Conservation (phyloP, 805 yeast genomes). For the Starmera dryadoides region DNA sequence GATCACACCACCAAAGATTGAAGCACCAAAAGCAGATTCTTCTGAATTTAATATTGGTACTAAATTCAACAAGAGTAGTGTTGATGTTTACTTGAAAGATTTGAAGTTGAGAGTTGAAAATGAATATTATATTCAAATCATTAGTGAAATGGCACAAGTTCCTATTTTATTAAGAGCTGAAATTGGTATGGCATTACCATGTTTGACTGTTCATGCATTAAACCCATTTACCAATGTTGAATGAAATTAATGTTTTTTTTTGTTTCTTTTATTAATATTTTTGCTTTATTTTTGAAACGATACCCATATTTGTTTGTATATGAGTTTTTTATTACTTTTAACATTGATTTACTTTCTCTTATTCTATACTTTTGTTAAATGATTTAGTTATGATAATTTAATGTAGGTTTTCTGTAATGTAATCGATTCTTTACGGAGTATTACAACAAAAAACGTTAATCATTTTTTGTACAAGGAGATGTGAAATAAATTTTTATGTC, state of each 20-base stretch:
- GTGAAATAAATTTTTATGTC: too few relatives aligned
- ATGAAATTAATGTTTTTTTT: slow-evolving; percentile 2
- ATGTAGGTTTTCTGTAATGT: too few relatives aligned
- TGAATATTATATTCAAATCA: slow-evolving; percentile 67
- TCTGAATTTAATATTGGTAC: slow-evolving; percentile 6
- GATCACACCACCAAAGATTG: slow-evolving; percentile 39
- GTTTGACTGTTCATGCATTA: slow-evolving; percentile 83
- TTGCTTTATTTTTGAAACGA: neutral
- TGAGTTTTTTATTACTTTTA: neutral
- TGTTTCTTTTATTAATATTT: neutral
- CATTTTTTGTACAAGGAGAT: too few relatives aligned
- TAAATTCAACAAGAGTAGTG: slow-evolving; percentile 23
- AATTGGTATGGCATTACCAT: slow-evolving; percentile 92
- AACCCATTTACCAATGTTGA: slow-evolving; percentile 60
- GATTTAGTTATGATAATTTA: too few relatives aligned
- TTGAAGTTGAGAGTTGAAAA: slow-evolving; percentile 57
- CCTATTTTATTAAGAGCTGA: slow-evolving; percentile 88
- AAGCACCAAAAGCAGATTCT: slow-evolving; percentile 19
- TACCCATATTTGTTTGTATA: neutral
- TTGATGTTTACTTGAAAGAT: slow-evolving; percentile 51
- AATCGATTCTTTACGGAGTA: too few relatives aligned
- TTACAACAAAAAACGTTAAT: too few relatives aligned
- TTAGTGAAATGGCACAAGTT: slow-evolving; percentile 66
- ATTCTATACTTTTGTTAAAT: too few relatives aligned
- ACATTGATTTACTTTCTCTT: neutral